Evolutionary conservation across 805 yeast genomes (phyloP).

Genomic region (Spathaspora passalidarum): DNA sequence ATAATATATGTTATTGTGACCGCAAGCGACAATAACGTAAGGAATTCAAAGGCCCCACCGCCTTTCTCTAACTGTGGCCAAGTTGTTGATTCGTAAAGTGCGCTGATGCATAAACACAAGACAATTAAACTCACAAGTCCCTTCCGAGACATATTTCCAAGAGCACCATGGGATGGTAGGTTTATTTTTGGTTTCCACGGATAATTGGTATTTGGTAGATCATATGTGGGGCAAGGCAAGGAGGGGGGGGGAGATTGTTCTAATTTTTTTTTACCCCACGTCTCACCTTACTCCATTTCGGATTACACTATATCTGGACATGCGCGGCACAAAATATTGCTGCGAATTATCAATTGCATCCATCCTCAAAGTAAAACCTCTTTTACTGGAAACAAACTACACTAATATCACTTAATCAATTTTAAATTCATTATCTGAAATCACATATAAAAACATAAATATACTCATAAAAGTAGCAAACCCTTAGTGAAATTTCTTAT

Average conservation of each 20-base stretch:
- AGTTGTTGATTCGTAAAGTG: constrained; percentile 1
- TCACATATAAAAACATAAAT: not conserved
- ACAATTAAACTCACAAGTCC: not conserved
- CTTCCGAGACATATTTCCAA: constrained; percentile 2
- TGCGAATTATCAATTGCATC: too few relatives aligned
- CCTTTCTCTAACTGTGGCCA: constrained; percentile 16
- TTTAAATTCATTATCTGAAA: not conserved
- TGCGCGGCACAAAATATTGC: too few relatives aligned
- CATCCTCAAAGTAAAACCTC: too few relatives aligned
- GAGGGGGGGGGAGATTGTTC: not conserved
- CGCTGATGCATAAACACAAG: not conserved
- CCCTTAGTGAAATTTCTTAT: constrained; percentile 1
- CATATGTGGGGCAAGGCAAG: not conserved
- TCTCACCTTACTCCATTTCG: too few relatives aligned
- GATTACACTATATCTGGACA: too few relatives aligned
- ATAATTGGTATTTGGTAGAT: not conserved
- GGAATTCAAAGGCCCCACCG: constrained; percentile 22
- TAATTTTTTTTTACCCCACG: not conserved
- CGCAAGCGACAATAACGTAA: constrained; percentile 20
- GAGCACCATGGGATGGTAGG: not conserved
- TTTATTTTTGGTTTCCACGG: not conserved
- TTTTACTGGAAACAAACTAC: too few relatives aligned
- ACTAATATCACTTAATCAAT: too few relatives aligned
- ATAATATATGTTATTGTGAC: constrained; percentile 4
- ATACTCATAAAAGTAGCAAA: not conserved